A percentile compares a stretch with the other conserved stretches of the same genome.
Conservation (phyloP, 106 monocot species). For the Triglochin maritima region DNA sequence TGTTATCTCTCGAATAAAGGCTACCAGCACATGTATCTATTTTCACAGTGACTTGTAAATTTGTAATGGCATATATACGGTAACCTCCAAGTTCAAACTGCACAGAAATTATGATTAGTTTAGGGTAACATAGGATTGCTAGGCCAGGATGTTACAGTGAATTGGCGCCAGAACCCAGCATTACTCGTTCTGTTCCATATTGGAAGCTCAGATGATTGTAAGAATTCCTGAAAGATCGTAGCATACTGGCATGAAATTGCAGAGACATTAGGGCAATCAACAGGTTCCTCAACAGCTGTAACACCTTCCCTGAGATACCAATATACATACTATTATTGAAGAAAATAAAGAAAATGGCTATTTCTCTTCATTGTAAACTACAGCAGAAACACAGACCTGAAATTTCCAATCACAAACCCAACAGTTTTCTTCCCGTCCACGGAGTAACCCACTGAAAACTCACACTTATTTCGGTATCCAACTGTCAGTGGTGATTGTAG, state of each 20-base stretch:
- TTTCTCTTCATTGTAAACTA: background rate
- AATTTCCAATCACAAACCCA: conserved; percentile 94
- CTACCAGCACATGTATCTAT: no score
- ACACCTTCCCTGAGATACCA: conserved; percentile 69
- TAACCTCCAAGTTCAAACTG: no score
- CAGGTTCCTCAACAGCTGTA: conserved; percentile 77
- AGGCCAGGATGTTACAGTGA: conserved; percentile 38
- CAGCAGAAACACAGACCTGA: conserved; percentile 43
- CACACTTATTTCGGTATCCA: conserved; percentile 96
- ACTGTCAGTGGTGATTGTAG: conserved; percentile 70
- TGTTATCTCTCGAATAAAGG: no score
- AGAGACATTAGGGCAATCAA: conserved; percentile 82
- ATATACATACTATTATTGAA: no score
- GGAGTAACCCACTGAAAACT: conserved; percentile 92
- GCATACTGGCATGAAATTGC: conserved; percentile 70
- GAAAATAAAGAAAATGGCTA: no score
- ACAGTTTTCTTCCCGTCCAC: conserved; percentile 68
- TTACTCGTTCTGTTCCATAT: conserved; percentile 80
- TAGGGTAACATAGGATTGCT: background rate
- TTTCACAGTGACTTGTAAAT: no score
- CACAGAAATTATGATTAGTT: no score
- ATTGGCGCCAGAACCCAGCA: conserved; percentile 92
- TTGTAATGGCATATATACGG: no score
- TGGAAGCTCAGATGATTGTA: conserved; percentile 62
- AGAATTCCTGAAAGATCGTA: conserved; percentile 67